Conservation (phyloP, 2,329 filamentous ascomycete genomes). For the Trichophyton mentagrophytes region DNA sequence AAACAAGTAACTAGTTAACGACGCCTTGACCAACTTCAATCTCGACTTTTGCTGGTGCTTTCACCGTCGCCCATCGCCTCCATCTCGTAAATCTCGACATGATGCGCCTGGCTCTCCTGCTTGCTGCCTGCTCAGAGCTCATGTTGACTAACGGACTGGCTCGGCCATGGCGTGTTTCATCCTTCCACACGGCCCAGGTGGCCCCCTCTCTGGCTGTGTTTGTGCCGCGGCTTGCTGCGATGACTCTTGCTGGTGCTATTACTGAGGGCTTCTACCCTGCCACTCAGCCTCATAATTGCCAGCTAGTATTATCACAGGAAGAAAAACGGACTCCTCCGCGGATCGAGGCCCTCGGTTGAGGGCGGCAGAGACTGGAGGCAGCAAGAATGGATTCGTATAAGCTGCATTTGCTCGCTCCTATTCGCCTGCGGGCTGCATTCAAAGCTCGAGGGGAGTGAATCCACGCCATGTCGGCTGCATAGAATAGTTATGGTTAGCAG, state of each 20-base stretch:
- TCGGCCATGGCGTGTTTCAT: not conserved
- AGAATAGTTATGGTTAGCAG: not conserved
- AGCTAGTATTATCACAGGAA: not conserved
- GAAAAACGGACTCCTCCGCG: not conserved
- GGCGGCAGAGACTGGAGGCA: not conserved
- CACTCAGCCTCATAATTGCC: not conserved
- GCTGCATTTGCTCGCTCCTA: not conserved
- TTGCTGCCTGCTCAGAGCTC: not conserved
- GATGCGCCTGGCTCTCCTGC: too few relatives aligned
- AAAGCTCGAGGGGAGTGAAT: not conserved
- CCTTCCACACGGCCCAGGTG: not conserved
- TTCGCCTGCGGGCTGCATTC: not conserved
- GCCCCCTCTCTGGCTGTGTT: not conserved
- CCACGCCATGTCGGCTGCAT: conserved; percentile 1
- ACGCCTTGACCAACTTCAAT: not conserved
- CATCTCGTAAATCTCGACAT: not conserved
- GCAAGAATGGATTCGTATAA: not conserved
- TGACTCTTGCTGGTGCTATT: too few relatives aligned
- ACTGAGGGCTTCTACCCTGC: not conserved
- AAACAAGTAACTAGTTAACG: too few relatives aligned
- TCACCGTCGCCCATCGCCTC: not conserved
- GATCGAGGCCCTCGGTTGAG: conserved; percentile 1
- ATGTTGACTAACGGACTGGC: not conserved
- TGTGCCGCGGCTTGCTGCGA: not conserved
- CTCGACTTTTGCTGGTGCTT: not conserved